Conservation (phyloP, 2,329 filamentous ascomycete genomes). For the Paracorniculantispora psalliotae region DNA sequence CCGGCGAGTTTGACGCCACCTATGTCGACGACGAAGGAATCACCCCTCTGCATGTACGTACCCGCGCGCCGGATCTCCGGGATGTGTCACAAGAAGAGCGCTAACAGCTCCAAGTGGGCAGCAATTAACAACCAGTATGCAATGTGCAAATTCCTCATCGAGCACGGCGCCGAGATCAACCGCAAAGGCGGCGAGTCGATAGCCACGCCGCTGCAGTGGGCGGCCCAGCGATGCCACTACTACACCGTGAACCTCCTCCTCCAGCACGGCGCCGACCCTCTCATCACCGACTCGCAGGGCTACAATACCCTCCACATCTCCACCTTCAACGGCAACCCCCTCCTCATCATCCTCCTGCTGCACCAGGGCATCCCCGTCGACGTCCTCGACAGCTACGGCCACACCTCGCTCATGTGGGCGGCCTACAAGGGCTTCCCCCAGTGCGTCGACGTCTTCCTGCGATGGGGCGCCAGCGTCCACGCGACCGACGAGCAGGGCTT, state of each 20-base stretch:
- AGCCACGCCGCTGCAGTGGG: slow-evolving; percentile 93
- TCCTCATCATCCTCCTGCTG: slow-evolving; percentile 80
- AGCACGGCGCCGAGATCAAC: slow-evolving; percentile 81
- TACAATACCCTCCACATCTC: slow-evolving; percentile 98
- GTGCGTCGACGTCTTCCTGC: slow-evolving; percentile 85
- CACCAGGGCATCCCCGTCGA: slow-evolving; percentile 96
- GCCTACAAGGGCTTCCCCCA: slow-evolving; percentile 95
- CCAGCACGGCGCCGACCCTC: slow-evolving; percentile 84
- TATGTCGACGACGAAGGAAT: slow-evolving; percentile 90
- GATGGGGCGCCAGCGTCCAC: slow-evolving; percentile 94
- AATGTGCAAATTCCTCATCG: slow-evolving; percentile 92
- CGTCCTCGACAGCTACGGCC: slow-evolving; percentile 80
- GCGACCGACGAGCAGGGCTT: slow-evolving; percentile 88
- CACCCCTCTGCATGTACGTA: slow-evolving; percentile 83
- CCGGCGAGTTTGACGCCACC: slow-evolving; percentile 72
- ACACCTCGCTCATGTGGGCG: slow-evolving; percentile 97
- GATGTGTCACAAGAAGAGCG: background rate
- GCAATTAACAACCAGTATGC: slow-evolving; percentile 98
- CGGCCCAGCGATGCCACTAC: slow-evolving; percentile 92
- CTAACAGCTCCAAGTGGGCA: slow-evolving; percentile 66
- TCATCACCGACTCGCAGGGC: slow-evolving; percentile 88
- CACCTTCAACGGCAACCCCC: slow-evolving; percentile 93
- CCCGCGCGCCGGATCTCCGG: background rate
- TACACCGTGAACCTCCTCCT: slow-evolving; percentile 93
- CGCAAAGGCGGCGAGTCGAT: slow-evolving; percentile 92